These are phyloP conservation scores for Nemania sp. DNA, from an alignment of 2,329 filamentous ascomycete species.

Conservation along the genomic window DNA sequence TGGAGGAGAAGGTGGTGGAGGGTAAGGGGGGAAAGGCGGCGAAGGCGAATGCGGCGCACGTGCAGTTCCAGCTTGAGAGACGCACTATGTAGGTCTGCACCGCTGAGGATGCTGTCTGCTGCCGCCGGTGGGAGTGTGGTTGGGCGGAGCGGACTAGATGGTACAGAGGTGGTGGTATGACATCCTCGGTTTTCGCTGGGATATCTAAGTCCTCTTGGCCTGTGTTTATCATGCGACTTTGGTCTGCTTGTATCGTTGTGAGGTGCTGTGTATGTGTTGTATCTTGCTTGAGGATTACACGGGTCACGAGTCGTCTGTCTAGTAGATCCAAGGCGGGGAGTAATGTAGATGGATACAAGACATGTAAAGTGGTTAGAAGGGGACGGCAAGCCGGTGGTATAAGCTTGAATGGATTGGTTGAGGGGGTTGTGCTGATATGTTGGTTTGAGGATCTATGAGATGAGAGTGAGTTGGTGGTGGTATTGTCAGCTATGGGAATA, in stretches of 20 bases:
- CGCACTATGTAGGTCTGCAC: constrained; percentile 74
- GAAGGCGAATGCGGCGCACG: constrained; percentile 86
- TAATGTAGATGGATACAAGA: constrained; percentile 83
- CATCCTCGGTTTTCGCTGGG: constrained; percentile 5
- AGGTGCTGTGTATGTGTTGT: neutral
- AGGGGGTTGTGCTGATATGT: constrained; percentile 1
- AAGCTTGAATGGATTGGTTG: constrained; percentile 52
- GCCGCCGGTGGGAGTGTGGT: constrained; percentile 49
- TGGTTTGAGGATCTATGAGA: constrained; percentile 30
- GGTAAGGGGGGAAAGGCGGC: constrained; percentile 67
- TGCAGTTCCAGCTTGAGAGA: constrained; percentile 85
- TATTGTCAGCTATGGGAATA: constrained; percentile 45
- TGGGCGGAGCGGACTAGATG: constrained; percentile 75
- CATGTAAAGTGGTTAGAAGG: constrained; percentile 83
- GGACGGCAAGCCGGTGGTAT: constrained; percentile 59
- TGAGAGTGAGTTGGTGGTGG: constrained; percentile 34
- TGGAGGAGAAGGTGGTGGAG: neutral
- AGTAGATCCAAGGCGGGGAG: constrained; percentile 89
- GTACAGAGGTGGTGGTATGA: constrained; percentile 48
- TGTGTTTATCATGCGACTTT: neutral
- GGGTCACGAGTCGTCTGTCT: constrained; percentile 78
- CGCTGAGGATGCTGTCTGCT: constrained; percentile 33
- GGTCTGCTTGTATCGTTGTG: constrained; percentile 16
- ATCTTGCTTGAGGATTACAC: constrained; percentile 56
- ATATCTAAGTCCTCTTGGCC: constrained; percentile 11